Base-by-base conservation (phyloP, 345 rosid species). In the Linum trigynum region DNA sequence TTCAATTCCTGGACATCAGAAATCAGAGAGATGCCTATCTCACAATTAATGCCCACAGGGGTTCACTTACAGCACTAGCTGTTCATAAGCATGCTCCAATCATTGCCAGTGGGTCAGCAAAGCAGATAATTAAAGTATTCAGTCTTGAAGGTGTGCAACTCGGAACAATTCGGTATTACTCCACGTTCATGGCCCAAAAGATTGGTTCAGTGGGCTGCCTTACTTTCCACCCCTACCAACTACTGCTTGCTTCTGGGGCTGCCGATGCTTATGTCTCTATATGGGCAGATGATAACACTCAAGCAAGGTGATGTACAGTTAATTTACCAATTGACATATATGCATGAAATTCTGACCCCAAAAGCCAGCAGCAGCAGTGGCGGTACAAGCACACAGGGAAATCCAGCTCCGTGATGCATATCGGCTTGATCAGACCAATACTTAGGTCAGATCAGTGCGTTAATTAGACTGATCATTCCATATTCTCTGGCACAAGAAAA, bases 201-300 rank as follows among this genome's bases (percentile, higher is more conserved):
- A 95, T 95, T 39, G 97, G 95, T 73, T 86, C 99, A 1, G 98
- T 95, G 51, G 84, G 89, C 81, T 85, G 98, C 77, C 99, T 95
- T 57, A 55, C 90, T 6, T 91, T 91, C 85, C 99, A 91, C 80
- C 99, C 99, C 6, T 95, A 91, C 78, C 83, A 89, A 73, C 84
- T 89, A 51, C 77, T 85, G 55, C 92, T 95, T 37, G 92, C 95
- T 69, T 96, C 99, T 51, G 99, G 99, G 63, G 83, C 88, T 76
- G 86, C 91, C 4, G 97, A 95, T 77, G 81, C 95, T 17, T 74
- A 80, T 5, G 89, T 90, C 57, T 86, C 97, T 0, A 77, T 91
- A 50, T 92, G 89, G 67, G 79, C 86, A 7, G 86, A 87, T 58
- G 91, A 85, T 68, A 80, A 72, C 65, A 65, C 80, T 5, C 82